phyloP scores from a whole-genome alignment of 768 basidiomycete genomes.

The Hericium rajendrae region DNA sequence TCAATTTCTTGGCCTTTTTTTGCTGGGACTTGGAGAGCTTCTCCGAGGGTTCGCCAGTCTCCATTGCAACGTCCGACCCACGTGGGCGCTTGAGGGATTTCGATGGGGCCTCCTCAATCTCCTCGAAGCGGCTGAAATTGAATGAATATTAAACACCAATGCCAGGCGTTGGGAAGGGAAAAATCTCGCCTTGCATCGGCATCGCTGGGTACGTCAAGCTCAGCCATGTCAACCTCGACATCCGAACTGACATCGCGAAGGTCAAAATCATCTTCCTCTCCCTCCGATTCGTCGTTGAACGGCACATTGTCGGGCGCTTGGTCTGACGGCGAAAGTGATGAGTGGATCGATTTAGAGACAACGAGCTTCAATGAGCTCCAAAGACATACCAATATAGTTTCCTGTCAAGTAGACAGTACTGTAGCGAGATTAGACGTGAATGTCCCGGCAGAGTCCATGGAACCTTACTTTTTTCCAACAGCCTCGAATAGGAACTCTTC shows the following conservation, averaged over 20 bases:
- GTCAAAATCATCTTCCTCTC: conserved; percentile 47
- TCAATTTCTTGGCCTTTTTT: conserved; percentile 67
- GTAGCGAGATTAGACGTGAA: background rate
- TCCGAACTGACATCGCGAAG: conserved; percentile 77
- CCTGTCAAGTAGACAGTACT: conserved; percentile 74
- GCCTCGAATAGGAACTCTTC: conserved; percentile 59
- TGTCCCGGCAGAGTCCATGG: background rate
- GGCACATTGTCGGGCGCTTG: conserved; percentile 44
- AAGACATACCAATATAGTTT: conserved; percentile 65
- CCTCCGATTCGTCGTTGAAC: conserved; percentile 37
- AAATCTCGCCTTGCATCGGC: conserved; percentile 33
- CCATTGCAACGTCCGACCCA: conserved; percentile 42
- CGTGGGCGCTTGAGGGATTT: conserved; percentile 59
- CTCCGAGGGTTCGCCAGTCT: conserved; percentile 27
- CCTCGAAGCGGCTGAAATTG: conserved; percentile 59
- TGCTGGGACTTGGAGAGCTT: conserved; percentile 33
- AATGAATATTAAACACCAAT: background rate
- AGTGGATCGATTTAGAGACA: background rate
- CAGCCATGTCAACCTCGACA: conserved; percentile 63
- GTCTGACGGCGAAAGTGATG: conserved; percentile 27
- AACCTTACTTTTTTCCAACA: conserved; percentile 70
- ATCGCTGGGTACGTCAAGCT: conserved; percentile 38
- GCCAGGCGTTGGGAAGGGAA: conserved; percentile 2
- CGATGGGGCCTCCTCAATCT: conserved; percentile 32
- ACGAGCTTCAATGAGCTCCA: background rate